Evolutionary conservation across 495 filamentous ascomycete genomes (phyloP).

Genomic region (Penicillium desertorum): DNA sequence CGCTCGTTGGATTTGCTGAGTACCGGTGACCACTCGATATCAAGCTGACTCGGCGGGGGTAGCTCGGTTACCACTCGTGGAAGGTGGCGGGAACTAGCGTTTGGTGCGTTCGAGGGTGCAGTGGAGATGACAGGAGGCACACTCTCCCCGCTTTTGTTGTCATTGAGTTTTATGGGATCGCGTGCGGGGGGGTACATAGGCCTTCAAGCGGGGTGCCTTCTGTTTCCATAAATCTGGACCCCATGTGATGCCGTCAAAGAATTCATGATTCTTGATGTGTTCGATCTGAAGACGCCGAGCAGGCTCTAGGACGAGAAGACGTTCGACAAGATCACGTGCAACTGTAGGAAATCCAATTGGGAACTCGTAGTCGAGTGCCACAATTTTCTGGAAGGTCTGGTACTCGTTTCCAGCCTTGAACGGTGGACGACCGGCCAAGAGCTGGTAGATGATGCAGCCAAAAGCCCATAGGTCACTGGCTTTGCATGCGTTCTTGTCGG

Average conservation of each 20-base stretch:
- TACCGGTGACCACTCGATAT: slow-evolving; percentile 99
- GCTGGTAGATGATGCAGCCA: slow-evolving; percentile 98
- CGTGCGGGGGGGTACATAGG: slow-evolving; percentile 79
- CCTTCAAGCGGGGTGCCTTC: slow-evolving; percentile 85
- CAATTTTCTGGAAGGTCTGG: slow-evolving; percentile 97
- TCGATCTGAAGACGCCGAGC: slow-evolving; percentile 85
- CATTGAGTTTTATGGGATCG: slow-evolving; percentile 84
- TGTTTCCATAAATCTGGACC: slow-evolving; percentile 84
- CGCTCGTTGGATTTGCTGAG: slow-evolving; percentile 87
- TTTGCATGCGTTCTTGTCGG: slow-evolving; percentile 95
- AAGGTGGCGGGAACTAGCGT: slow-evolving; percentile 54
- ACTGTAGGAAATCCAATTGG: slow-evolving; percentile 85
- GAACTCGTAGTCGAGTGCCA: slow-evolving; percentile 90
- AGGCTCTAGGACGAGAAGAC: slow-evolving; percentile 88
- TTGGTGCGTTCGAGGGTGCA: slow-evolving; percentile 43
- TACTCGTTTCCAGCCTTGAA: slow-evolving; percentile 99
- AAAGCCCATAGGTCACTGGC: slow-evolving; percentile 98
- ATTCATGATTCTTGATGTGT: slow-evolving; percentile 95
- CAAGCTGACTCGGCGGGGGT: slow-evolving; percentile 91
- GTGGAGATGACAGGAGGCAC: slow-evolving; percentile 52
- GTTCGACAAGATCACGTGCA: slow-evolving; percentile 88
- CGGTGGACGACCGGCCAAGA: slow-evolving; percentile 87
- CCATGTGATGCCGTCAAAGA: slow-evolving; percentile 89
- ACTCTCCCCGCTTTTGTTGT: slow-evolving; percentile 41
- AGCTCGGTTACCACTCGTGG: slow-evolving; percentile 91